Percentiles rank a stretch among this genome's conserved stretches.
Evolutionary conservation across 1,284 basidiomycete species (phyloP).

Genomic region (Fomitopsis betulina): DNA sequence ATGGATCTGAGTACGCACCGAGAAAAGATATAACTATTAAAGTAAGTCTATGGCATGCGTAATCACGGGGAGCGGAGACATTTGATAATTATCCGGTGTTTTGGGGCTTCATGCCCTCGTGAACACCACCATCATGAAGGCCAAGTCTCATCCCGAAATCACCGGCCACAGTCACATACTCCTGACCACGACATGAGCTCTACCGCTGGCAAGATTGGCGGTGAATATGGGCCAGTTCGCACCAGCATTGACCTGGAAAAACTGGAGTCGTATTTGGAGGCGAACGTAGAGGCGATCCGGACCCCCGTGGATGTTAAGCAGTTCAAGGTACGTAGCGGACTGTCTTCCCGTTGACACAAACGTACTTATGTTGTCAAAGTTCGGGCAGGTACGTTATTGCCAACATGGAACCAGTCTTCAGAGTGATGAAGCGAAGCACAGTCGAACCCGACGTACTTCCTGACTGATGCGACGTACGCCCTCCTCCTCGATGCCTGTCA

Average conservation of each 20-base stretch:
- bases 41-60: too few relatives aligned
- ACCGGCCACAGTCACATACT: neutral
- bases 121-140: neutral
- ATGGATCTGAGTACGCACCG: too few relatives aligned
- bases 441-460: constrained; percentile 95
- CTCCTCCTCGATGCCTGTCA: neutral
- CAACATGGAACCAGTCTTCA: neutral
- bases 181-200: neutral
- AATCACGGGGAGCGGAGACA: too few relatives aligned
- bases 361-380: constrained; percentile 38
- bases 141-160: neutral
- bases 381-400: constrained; percentile 63
- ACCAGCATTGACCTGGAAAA: constrained; percentile 62
- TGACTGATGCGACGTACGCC: constrained; percentile 67
- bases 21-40: too few relatives aligned
- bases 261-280: constrained; percentile 66
- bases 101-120: neutral
- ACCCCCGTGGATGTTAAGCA: constrained; percentile 82
- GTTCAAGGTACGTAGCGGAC: constrained; percentile 63
- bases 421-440: constrained; percentile 24
- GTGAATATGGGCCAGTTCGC: constrained; percentile 71
- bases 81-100: neutral
- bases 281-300: constrained; percentile 52
- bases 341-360: neutral
- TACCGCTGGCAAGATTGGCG: constrained; percentile 47